Percentiles rank a stretch among this genome's conserved stretches.
phyloP scores from a whole-genome alignment of 768 basidiomycete genomes.

The Pleurotus tuoliensis region DNA sequence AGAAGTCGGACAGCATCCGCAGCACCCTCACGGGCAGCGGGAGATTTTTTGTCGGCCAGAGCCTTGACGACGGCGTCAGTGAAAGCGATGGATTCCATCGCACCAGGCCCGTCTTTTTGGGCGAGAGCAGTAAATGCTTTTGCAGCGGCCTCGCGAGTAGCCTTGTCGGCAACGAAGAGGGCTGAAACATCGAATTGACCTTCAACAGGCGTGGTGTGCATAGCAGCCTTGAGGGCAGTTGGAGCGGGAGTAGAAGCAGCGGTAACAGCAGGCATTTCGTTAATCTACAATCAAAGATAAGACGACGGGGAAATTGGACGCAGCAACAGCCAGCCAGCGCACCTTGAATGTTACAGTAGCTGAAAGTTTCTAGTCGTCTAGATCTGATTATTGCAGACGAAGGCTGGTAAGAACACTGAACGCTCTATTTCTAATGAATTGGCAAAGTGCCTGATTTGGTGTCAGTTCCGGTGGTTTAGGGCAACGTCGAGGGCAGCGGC shows the following conservation, averaged over 20 bases:
- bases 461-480: constrained; percentile 2
- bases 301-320: constrained; percentile 1
- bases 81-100: constrained; percentile 68
- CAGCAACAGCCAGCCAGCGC: constrained; percentile 11
- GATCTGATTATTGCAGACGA: constrained; percentile 41
- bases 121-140: constrained; percentile 65
- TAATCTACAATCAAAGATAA: constrained; percentile 33
- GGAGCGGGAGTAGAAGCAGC: constrained; percentile 55
- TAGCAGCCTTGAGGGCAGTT: constrained; percentile 66
- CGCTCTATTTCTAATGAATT: constrained; percentile 55
- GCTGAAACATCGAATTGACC: constrained; percentile 68
- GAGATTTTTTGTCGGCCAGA: constrained; percentile 92
- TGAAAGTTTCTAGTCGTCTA: constrained; percentile 26
- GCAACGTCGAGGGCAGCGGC: constrained; percentile 1
- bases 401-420: constrained; percentile 57
- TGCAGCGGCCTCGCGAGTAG: constrained; percentile 69
- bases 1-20: constrained; percentile 66
- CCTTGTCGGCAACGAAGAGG: constrained; percentile 85
- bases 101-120: constrained; percentile 81
- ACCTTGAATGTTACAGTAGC: constrained; percentile 39
- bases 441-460: constrained; percentile 31
- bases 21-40: constrained; percentile 87
- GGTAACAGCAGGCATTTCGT: constrained; percentile 77
- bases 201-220: constrained; percentile 40
- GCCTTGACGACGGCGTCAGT: constrained; percentile 75